Base-by-base conservation (phyloP, 1,284 basidiomycete species). In the Porogramme epimiltina region DNA sequence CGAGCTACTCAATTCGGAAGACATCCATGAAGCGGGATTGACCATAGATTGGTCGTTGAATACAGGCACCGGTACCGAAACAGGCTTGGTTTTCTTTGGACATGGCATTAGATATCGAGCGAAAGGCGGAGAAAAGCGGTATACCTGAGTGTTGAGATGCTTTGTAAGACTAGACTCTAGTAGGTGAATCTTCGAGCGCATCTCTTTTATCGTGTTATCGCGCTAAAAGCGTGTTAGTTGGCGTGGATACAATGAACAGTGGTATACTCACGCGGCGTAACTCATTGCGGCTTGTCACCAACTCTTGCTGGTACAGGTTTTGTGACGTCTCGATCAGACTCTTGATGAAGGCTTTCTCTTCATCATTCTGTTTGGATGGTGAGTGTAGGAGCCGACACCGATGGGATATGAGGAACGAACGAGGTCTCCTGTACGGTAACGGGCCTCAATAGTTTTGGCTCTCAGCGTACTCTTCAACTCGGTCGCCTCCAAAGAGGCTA, bases 251-350 rank as follows among this genome's bases (percentile, higher is more conserved):
- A 39, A 15, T 8, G 9, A 23, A 49, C 13, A 60, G 63, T n/a
- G n/a, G n/a, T n/a, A 33, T 34, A 73, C 73, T 48, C 68, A 54
- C 57, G 24, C 57, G 65, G 51, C 70, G 64, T 3, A 75, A 58
- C 39, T 75, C 73, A 49, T 75, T 75, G 19, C 68, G 66, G 40
- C 71, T 73, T 16, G 66, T 62, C 8, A 72, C 62, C 9, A 74
- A 51, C 45, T 70, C 66, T 49, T 72, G 70, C 47, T 74, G 70
- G 44, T 73, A 65, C 9, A 66, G 63, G 2, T 66, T 51, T 47
- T 70, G 67, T 2, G 69, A 66, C 3, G 68, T 69, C 24, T 66
- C 62, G 8, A 68, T 52, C 3, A 74, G 60, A 3, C 57, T 60
- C 42, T 67, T 64, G 20, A 73, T 66, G 40, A 74, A 70, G 1